Evolutionary conservation across 208 protist genomes (phyloP), one percentile per base, ranked within the genome.

Genomic region (Leishmania gerbilli): DNA sequence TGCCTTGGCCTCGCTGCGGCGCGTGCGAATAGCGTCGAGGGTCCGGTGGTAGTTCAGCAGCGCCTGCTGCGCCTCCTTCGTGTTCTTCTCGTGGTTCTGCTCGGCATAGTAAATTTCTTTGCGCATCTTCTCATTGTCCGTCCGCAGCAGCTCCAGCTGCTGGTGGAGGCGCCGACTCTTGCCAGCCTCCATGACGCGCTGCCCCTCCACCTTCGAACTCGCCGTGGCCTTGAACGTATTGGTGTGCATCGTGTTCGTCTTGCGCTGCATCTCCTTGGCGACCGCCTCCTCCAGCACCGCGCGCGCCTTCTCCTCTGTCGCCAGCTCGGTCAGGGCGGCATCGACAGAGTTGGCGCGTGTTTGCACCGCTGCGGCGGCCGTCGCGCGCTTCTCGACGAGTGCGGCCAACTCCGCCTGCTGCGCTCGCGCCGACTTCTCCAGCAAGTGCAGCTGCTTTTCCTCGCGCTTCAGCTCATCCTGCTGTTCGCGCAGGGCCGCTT

Each of bases 101-200:
- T 99, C 98, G 8, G 99, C 91, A 53, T 91, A 75, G 82, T 98
- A 99, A 58, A 99, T 96, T 13, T 86, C 65, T 72, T 99, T 98
- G 53, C 98, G 90, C 81, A 97, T 86, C 68, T 88, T 68, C 80
- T 99, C 95, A 71, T 97, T 98, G 47, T 98, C 96, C 11, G 76
- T 83, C 34, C 97, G 95, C 78, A 98, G 95, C 42, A 87, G 82
- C 47, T 89, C 89, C 24, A 99, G 89, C 80, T 98, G 91, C 83
- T 95, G 93, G 58, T 98, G 85, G 21, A 99, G 89, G 45, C 96
- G 96, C 42, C 93, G 95, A 55, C 93, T 88, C 71, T 95, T 98
- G 60, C 97, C 95, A 72, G 98, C 95, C 77, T 97, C 87, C 51
- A 93, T 76, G 49, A 97, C 91, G n/a, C 97, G 88, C 40, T 95